These are phyloP conservation scores for Venturia nashicola DNA, from an alignment of 2,329 filamentous ascomycete species.

Conservation along the genomic window DNA sequence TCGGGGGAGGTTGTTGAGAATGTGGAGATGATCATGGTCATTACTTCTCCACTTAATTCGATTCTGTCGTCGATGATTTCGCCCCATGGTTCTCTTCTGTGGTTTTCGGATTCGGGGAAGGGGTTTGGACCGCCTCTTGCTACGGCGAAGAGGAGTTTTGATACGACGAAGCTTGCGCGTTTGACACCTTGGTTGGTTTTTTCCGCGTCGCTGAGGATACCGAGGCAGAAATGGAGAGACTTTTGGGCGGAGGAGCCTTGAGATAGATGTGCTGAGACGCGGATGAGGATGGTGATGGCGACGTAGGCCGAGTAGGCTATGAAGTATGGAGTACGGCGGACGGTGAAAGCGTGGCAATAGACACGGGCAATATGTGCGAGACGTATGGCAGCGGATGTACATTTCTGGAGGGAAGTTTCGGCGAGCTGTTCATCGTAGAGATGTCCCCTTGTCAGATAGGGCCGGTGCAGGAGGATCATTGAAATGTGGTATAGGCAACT, in stretches of 20 bases:
- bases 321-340: conserved; percentile 7
- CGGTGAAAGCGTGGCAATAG: conserved; percentile 7
- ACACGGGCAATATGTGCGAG: conserved; percentile 3
- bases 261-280: neutral
- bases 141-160: conserved; percentile 5
- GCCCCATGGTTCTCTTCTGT: conserved; percentile 4
- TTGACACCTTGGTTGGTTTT: conserved; percentile 7
- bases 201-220: conserved; percentile 1
- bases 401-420: neutral
- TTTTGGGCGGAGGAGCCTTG: neutral
- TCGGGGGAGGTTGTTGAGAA: conserved; percentile 1
- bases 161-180: conserved; percentile 4
- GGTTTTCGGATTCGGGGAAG: neutral
- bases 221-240: neutral
- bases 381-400: conserved; percentile 1
- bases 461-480: conserved; percentile 9
- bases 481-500: conserved; percentile 9
- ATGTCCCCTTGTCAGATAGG: conserved; percentile 7
- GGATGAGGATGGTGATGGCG: conserved; percentile 7
- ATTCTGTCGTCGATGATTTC: conserved; percentile 1
- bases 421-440: conserved; percentile 5
- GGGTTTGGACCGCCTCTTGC: conserved; percentile 5
- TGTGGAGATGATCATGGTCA: neutral
- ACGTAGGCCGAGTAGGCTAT: conserved; percentile 8
- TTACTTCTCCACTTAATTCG: neutral